Percentiles rank a stretch among this genome's conserved stretches.
Conservation (phyloP, 495 filamentous ascomycete genomes). For the Chaetomium tenue region DNA sequence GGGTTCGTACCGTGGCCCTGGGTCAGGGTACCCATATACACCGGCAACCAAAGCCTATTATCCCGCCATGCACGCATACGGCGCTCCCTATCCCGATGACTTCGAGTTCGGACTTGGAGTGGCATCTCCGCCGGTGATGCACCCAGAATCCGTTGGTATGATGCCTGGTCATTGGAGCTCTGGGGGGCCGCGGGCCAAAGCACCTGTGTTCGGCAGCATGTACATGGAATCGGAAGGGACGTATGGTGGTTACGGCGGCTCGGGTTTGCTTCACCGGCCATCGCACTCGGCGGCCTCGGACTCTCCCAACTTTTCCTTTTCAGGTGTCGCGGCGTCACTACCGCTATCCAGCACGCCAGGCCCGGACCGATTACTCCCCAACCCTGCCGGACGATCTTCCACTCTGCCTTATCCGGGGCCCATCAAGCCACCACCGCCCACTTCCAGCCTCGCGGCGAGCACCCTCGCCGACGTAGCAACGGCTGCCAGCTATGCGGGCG, state of each 20-base stretch:
- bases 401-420: constrained; percentile 32
- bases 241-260: constrained; percentile 31
- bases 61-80: constrained; percentile 37
- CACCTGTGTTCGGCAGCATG: constrained; percentile 31
- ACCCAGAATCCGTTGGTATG: constrained; percentile 35
- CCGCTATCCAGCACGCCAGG: constrained; percentile 27
- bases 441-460: constrained; percentile 17
- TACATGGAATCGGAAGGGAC: constrained; percentile 37
- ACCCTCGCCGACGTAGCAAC: constrained; percentile 28
- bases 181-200: constrained; percentile 16
- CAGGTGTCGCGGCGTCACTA: constrained; percentile 42
- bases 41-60: constrained; percentile 37
- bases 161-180: constrained; percentile 36
- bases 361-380: constrained; percentile 44
- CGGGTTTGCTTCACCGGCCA: constrained; percentile 40
- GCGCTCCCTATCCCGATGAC: constrained; percentile 36
- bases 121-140: constrained; percentile 34
- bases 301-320: constrained; percentile 39
- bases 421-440: constrained; percentile 22
- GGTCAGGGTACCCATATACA: constrained; percentile 31
- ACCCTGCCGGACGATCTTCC: constrained; percentile 33
- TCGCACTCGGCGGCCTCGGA: constrained; percentile 33
- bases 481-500: constrained; percentile 26
- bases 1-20: constrained; percentile 30
- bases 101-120: constrained; percentile 44